Conservation (phyloP, 139 green algal species). For the Axilococcus clingmanii region DNA sequence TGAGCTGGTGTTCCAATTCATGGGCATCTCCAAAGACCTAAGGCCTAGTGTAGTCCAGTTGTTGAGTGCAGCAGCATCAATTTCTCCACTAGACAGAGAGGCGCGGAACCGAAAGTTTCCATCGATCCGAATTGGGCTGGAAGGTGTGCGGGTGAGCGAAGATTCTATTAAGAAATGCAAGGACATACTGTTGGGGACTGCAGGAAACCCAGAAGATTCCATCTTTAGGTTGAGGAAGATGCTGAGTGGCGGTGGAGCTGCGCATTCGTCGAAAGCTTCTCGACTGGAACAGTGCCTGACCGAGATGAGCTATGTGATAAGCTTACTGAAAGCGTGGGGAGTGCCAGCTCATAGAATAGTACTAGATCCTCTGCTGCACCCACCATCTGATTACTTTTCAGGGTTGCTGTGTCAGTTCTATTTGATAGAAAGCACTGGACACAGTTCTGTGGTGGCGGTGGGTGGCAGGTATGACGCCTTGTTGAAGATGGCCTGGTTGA, state of each 20-base stretch:
- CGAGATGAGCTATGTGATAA: constrained; percentile 19
- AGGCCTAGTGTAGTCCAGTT: constrained; percentile 28
- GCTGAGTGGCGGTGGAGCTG: constrained; percentile 5
- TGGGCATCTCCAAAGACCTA: constrained; percentile 20
- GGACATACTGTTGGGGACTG: constrained; percentile 40
- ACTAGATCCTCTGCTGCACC: constrained; percentile 68
- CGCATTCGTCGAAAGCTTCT: too few relatives aligned
- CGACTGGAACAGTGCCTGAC: too few relatives aligned
- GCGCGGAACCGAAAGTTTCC: constrained; percentile 41
- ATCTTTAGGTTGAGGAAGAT: constrained; percentile 16
- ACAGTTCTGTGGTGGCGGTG: constrained; percentile 34
- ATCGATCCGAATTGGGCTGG: constrained; percentile 40
- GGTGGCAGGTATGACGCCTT: constrained; percentile 63
- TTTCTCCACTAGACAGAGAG: constrained; percentile 15
- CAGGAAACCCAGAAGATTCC: too few relatives aligned
- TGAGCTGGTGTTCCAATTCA: constrained; percentile 5
- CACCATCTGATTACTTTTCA: constrained; percentile 58
- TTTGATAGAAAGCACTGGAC: constrained; percentile 14
- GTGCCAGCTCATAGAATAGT: constrained; percentile 28
- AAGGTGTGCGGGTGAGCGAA: constrained; percentile 44
- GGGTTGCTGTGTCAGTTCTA: constrained; percentile 59
- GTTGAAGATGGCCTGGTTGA: constrained; percentile 51
- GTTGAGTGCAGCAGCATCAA: constrained; percentile 28
- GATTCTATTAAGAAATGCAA: constrained; percentile 42
- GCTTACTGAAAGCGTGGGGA: constrained; percentile 41